Conservation (phyloP, 2,329 filamentous ascomycete genomes). For the Clonostachys sp. region DNA sequence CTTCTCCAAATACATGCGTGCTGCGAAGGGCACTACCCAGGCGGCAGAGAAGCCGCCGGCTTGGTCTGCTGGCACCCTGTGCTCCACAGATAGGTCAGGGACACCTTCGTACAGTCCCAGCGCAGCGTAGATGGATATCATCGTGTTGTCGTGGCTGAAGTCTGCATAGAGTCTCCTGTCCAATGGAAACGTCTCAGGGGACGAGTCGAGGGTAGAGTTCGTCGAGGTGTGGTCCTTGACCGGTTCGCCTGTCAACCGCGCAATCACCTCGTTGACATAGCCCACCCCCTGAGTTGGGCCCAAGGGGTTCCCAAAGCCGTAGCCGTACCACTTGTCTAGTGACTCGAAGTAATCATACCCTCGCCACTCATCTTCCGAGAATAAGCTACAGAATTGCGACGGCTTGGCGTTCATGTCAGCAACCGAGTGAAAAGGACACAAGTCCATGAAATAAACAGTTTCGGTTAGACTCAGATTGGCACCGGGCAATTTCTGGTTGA, state of each 20-base stretch:
- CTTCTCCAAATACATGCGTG: conserved; percentile 83
- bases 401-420: conserved; percentile 45
- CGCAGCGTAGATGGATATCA: conserved; percentile 72
- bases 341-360: conserved; percentile 78
- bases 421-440: conserved; percentile 84
- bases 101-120: conserved; percentile 74
- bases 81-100: conserved; percentile 42
- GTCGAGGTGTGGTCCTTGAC: conserved; percentile 72
- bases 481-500: conserved; percentile 66
- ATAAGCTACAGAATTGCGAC: conserved; percentile 73
- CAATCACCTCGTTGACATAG: conserved; percentile 82
- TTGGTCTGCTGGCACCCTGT: conserved; percentile 41
- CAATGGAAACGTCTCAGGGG: conserved; percentile 69
- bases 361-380: conserved; percentile 68
- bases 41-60: conserved; percentile 68
- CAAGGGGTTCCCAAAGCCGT: conserved; percentile 69
- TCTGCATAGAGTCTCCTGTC: conserved; percentile 71
- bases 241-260: conserved; percentile 65
- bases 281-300: conserved; percentile 84
- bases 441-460: conserved; percentile 74
- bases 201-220: conserved; percentile 71
- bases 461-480: conserved; percentile 60
- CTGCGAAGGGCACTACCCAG: conserved; percentile 80
- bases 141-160: conserved; percentile 88
- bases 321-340: conserved; percentile 82